Base-by-base conservation (phyloP, 2,329 filamentous ascomycete genomes). In the Aspergillus latus region DNA sequence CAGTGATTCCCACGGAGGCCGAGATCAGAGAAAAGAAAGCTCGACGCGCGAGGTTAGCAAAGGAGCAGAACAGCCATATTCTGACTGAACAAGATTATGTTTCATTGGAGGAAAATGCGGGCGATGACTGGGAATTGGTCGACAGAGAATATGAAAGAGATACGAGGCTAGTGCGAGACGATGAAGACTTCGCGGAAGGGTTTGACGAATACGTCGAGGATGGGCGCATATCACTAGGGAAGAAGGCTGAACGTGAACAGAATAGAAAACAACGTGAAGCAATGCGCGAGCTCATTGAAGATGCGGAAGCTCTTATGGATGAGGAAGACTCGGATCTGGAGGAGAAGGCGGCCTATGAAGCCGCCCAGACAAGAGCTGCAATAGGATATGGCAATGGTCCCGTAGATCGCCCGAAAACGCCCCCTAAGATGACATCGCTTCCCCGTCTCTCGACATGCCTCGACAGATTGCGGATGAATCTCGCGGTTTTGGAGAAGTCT, bases 11-110 rank as follows among this genome's bases (percentile, higher is more conserved):
- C 2, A 92, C 88, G 1, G 88, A 92, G 59, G 84, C 88, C 2
- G 90, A 97, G 68, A 96, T 97, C 49, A 84, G 83, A 29, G 92
- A 96, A 74, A 95, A 92, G 78, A 97, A 97, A 73, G 89, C 91
- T 58, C 85, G 94, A 1, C 84, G 93, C 13, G 88, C 88, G n/a
- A 86, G 93, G 1, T 73, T 95, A 9, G 92, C 92, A 0, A 81
- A 85, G 52, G 86, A 92, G 66, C 76, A 89, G 43, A 72, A 56
- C 11, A 52, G 50, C 6, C 52, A 57, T 26, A 58, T 55, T 7
- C 90, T 91, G 0, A 81, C 84, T 42, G 86, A 91, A 63, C 75
- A 89, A 46, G 76, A 78, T 50, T 80, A 72, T 57, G 78, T 80
- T 34, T 68, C 75, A 4, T 65, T 79, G 0, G 67, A 77, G 13